Percentiles rank a stretch among this genome's conserved stretches.
Conservation (phyloP, 768 basidiomycete genomes). For the Psilocybe subaeruginosa region DNA sequence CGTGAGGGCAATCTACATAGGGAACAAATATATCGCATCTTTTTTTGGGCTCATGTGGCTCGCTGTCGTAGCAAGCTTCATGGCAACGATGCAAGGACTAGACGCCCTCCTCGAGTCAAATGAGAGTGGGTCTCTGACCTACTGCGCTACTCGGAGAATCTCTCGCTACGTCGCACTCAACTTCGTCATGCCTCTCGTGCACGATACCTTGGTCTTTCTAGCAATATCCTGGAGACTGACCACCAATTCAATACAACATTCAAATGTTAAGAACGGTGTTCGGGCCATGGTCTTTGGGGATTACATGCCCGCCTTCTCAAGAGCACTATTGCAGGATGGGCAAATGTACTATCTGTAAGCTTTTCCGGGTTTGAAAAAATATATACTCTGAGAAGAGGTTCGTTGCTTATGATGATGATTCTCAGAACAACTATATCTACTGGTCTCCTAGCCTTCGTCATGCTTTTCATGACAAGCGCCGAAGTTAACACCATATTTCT, state of each 20-base stretch:
- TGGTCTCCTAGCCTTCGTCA: too few species aligned
- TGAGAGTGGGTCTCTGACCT: background rate
- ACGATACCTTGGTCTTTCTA: too few species aligned
- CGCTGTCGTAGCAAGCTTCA: background rate
- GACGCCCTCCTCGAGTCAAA: background rate
- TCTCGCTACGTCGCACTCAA: too few species aligned
- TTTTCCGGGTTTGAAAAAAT: background rate
- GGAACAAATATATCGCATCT: background rate
- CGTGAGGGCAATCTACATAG: background rate
- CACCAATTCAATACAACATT: too few species aligned
- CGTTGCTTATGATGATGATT: background rate
- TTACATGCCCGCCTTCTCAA: background rate
- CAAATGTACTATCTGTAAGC: constrained; percentile 14
- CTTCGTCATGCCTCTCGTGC: too few species aligned
- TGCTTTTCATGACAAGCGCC: background rate
- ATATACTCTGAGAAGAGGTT: background rate
- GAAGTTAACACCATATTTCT: too few species aligned
- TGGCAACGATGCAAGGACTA: constrained; percentile 1
- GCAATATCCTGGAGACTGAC: too few species aligned
- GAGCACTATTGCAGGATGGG: constrained; percentile 11
- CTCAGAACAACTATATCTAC: background rate
- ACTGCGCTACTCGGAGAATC: too few species aligned
- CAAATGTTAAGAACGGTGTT: too few species aligned
- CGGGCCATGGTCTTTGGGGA: too few species aligned
- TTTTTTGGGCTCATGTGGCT: constrained; percentile 10